Evolutionary conservation across 345 rosid species (phyloP).

Genomic region (Hibiscus tridactylites): DNA sequence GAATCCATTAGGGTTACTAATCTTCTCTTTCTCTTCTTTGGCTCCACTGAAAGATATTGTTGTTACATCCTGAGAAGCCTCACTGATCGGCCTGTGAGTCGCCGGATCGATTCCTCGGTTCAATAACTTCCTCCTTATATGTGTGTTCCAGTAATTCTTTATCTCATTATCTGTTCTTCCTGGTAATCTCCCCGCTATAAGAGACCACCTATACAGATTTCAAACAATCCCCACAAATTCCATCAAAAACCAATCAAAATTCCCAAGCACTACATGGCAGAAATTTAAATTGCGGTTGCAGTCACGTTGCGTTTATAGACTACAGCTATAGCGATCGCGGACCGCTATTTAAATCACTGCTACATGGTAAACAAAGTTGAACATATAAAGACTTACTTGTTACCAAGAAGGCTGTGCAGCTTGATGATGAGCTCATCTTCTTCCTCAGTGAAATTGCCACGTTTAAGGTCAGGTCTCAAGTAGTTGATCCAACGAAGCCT

Average conservation of each 20-base stretch:
- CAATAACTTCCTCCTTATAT: slow-evolving; percentile 55
- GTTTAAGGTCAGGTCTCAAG: slow-evolving; percentile 68
- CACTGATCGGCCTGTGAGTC: slow-evolving; percentile 47
- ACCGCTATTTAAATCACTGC: too few species aligned
- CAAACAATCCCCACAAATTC: neutral
- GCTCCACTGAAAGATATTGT: slow-evolving; percentile 31
- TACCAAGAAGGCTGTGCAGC: slow-evolving; percentile 69
- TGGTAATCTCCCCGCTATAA: slow-evolving; percentile 63
- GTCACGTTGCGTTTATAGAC: too few species aligned
- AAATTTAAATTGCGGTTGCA: too few species aligned
- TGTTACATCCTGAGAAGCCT: slow-evolving; percentile 17
- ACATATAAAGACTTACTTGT: slow-evolving; percentile 42
- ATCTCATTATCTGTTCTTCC: slow-evolving; percentile 78
- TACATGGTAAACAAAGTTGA: neutral
- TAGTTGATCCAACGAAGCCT: slow-evolving; percentile 84
- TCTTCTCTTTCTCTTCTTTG: slow-evolving; percentile 19
- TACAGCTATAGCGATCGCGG: too few species aligned
- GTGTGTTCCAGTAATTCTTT: slow-evolving; percentile 76
- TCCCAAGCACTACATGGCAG: neutral
- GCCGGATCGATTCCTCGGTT: slow-evolving; percentile 64
- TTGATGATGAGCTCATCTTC: slow-evolving; percentile 80
- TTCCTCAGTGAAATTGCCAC: slow-evolving; percentile 70
- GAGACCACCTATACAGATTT: slow-evolving; percentile 28
- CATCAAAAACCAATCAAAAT: neutral
- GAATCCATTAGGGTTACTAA: slow-evolving; percentile 4